Base-by-base conservation (phyloP, 129 eudicot species). In the Smallanthus sonchifolius region DNA sequence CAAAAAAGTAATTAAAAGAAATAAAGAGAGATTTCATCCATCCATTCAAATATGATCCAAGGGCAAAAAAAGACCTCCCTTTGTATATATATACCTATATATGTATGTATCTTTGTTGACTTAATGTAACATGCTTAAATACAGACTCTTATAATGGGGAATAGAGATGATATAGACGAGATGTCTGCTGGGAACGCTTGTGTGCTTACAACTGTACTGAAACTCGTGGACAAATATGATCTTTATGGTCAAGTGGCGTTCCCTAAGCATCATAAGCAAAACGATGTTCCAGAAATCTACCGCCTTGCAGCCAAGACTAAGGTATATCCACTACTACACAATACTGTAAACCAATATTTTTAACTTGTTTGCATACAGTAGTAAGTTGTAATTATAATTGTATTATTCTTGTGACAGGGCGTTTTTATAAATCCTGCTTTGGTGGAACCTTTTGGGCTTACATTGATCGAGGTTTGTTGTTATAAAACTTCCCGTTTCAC, bases 241-340 rank as follows among this genome's bases (percentile, higher is more conserved):
- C 92, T 92, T 30, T 89, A 92, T 56, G 97, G 97, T 42, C 96
- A 87, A 85, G 97, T 92, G 54, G 97, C 97, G 6, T 89, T 85
- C 82, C 97, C 97, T 20, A 92, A 92, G 78, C 97, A 92, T 82
- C 97, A 92, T 79, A 92, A 85, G 72, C 97, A 92, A 81, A 83
- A 70, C 19, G 97, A 92, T 80, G 97, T 92, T 66, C 97, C 97
- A 62, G 97, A 89, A 61, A 92, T 92, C 35, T 92, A 92, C 39
- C 89, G 96, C 11, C 85, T 92, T 36, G 97, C 96, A 19, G 96
- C 86, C 72, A 89, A 81, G 83, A 92, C 97, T 44, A 92, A 87
- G 96, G 96, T 92, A 65, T 69, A 6, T 61, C 43, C 67, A 13
- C 67, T 5, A 32, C 66, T 34, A 30, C 66, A 32, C 17, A 30